A percentile compares a stretch with the other conserved stretches of the same genome.
These are phyloP conservation scores for Pseudopithomyces maydicus DNA, from an alignment of 2,329 filamentous ascomycete genomes.

Conservation along the genomic window DNA sequence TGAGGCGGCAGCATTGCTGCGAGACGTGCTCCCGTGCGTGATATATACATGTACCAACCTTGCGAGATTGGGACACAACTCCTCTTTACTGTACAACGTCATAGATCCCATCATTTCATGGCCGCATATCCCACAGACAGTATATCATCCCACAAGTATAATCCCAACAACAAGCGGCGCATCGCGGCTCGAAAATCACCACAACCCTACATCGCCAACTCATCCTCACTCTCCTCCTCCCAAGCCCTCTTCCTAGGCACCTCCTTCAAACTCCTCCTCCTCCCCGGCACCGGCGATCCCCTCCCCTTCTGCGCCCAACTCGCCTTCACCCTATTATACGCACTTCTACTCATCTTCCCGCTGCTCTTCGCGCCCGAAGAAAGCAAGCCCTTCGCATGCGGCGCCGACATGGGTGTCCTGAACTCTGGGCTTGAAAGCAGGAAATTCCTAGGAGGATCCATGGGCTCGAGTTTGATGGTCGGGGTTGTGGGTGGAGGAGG, in stretches of 20 bases:
- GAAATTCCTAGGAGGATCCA: conserved; percentile 15
- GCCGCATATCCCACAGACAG: too few relatives aligned
- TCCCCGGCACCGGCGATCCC: conserved; percentile 13
- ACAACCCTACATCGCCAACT: conserved; percentile 24
- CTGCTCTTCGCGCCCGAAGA: conserved; percentile 8
- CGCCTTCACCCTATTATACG: conserved; percentile 28
- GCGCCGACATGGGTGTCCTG: conserved; percentile 19
- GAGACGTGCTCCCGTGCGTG: too few relatives aligned
- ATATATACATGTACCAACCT: too few relatives aligned
- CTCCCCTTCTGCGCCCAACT: conserved; percentile 21
- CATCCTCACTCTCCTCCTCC: conserved; percentile 31
- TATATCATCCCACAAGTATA: too few relatives aligned
- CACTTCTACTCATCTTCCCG: conserved; percentile 14
- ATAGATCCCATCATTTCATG: too few relatives aligned
- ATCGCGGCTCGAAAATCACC: not conserved
- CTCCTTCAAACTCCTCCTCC: conserved; percentile 14
- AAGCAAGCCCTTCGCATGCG: conserved; percentile 1
- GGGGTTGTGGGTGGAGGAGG: not conserved
- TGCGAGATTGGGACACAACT: too few relatives aligned
- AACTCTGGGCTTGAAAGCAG: conserved; percentile 16
- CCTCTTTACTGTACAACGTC: too few relatives aligned
- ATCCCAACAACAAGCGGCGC: too few relatives aligned
- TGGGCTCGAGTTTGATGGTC: conserved; percentile 29
- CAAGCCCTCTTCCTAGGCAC: conserved; percentile 12
- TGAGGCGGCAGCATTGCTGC: too few relatives aligned